Evolutionary conservation across 495 filamentous ascomycete species (phyloP).

Genomic region (Collariella sp.): DNA sequence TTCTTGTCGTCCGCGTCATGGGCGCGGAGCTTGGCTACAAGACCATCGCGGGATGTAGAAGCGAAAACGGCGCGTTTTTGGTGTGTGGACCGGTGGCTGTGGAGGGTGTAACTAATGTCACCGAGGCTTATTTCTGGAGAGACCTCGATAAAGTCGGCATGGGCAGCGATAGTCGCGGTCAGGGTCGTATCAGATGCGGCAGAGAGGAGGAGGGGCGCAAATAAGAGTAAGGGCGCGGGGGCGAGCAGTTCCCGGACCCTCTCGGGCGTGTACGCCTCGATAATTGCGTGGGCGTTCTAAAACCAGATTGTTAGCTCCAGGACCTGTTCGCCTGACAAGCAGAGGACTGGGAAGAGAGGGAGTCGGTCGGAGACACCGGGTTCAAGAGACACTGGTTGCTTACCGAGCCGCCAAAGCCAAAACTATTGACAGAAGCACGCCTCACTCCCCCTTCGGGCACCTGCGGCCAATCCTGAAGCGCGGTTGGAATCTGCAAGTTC

Average conservation of each 20-base stretch:
- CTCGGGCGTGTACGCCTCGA: background rate
- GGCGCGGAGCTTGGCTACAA: background rate
- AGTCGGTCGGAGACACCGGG: background rate
- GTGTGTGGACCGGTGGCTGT: background rate
- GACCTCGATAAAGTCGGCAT: background rate
- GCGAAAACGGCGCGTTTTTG: background rate
- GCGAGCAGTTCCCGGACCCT: background rate
- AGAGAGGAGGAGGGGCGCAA: background rate
- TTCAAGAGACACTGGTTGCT: background rate
- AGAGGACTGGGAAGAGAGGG: background rate
- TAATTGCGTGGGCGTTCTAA: constrained; percentile 1
- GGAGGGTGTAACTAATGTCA: background rate
- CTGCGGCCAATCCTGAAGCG: background rate
- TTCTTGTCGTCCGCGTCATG: background rate
- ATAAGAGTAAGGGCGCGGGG: background rate
- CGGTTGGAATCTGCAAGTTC: constrained; percentile 2
- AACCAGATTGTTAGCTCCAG: background rate
- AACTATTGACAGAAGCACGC: constrained; percentile 9
- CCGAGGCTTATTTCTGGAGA: background rate
- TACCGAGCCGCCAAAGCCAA: constrained; percentile 6
- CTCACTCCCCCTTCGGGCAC: background rate
- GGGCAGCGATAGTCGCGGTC: background rate
- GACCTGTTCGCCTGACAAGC: background rate
- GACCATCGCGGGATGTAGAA: background rate
- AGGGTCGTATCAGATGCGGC: background rate